Evolutionary conservation across 129 eudicot species (phyloP), one percentile per base, ranked within the genome.

Genomic region (Lactuca saligna): DNA sequence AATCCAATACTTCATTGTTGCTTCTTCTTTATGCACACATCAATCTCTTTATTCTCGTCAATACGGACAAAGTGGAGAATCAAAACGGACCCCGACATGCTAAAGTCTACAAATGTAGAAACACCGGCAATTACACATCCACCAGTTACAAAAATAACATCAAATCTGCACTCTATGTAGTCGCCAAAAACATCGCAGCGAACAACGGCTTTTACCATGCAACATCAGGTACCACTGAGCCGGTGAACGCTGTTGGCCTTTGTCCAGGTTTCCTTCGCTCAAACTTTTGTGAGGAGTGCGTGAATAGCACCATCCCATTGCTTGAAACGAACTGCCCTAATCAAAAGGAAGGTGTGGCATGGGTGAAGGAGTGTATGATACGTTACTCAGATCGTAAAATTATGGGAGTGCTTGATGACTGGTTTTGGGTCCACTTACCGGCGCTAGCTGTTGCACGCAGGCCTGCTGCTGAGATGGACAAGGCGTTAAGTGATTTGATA

Each of bases 191-290:
- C 57, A n/a, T 38, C 1, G 41, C 20, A 44, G 17, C 13, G 5
- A 8, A n/a, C 14, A 8, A 60, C 3, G 67, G 72, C 5, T 63
- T 75, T 64, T 38, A 31, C 78, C 58, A 75, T 44, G 4, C 16
- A 9, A 20, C 71, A 7, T 33, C 17, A 2, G 64, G 77, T 29
- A 29, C 31, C 4, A 12, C 11, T 34, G 32, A 9, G 17, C 3
- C 4, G 29, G 84, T 54, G 34, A 31, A 16, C 7, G 88, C 59
- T 13, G 7, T 73, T 0, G 76, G 53, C 1, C 54, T 80, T 37
- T 83, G 82, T 48, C 49, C 75, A 25, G 73, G 69, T 11, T 80
- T 80, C 68, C 38, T 72, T 7, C 17, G 49, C 37, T 53, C 44
- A 1, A 15, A 73, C 1, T 9, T 2, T 6, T 76, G 88, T 20